Evolutionary conservation across 306 rosid genomes (phyloP).

Genomic region (Vicia villosa): DNA sequence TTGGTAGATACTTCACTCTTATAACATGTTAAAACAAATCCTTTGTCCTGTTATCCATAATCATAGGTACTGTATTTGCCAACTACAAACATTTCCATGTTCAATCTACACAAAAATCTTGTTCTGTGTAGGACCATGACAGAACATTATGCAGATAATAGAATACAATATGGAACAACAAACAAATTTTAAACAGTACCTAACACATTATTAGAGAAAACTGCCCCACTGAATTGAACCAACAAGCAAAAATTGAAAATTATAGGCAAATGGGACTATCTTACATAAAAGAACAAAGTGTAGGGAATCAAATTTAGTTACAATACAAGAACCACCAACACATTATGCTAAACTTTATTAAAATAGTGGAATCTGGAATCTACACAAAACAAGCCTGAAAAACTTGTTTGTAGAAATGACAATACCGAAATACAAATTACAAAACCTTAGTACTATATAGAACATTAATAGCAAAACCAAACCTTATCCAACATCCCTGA

Average conservation of each 20-base stretch:
- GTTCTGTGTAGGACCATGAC: conserved; percentile 3
- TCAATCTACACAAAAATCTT: neutral
- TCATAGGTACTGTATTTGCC: neutral
- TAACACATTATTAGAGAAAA: neutral
- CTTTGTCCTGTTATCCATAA: neutral
- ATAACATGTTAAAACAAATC: neutral
- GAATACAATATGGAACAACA: neutral
- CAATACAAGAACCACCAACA: conserved; percentile 26
- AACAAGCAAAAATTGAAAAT: neutral
- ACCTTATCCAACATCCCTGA: conserved; percentile 45
- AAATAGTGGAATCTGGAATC: conserved; percentile 28
- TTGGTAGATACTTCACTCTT: neutral
- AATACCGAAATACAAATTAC: conserved; percentile 27
- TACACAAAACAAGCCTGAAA: conserved; percentile 38
- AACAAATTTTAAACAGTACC: conserved; percentile 1
- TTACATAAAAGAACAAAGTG: conserved; percentile 1
- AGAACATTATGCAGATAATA: neutral
- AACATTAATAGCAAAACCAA: conserved; percentile 47
- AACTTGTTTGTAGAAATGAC: conserved; percentile 32
- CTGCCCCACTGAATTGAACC: conserved; percentile 4
- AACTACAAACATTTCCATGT: neutral
- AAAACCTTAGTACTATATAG: conserved; percentile 35
- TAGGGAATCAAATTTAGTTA: conserved; percentile 5
- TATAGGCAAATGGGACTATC: neutral
- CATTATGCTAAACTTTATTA: neutral